These are phyloP conservation scores for Erodium texanum DNA, from an alignment of 441 rosid genomes.

Conservation along the genomic window DNA sequence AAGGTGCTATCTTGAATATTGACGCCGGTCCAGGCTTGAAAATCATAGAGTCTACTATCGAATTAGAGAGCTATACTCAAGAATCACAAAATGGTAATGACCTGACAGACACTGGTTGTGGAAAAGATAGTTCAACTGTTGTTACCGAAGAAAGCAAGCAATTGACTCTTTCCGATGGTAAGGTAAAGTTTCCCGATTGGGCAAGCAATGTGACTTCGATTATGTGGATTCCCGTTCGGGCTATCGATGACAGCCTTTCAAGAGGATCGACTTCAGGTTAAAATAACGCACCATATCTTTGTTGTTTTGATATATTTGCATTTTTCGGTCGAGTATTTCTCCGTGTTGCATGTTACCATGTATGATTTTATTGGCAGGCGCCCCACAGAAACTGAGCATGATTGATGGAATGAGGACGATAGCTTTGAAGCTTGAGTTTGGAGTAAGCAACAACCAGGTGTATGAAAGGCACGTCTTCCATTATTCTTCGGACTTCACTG, in stretches of 20 bases:
- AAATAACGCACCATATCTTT: conserved; percentile 14
- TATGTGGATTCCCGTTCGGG: conserved; percentile 82
- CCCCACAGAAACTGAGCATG: conserved; percentile 61
- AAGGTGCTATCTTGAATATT: conserved; percentile 77
- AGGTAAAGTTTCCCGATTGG: conserved; percentile 81
- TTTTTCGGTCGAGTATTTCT: conserved; percentile 5
- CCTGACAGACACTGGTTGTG: conserved; percentile 22
- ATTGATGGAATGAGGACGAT: conserved; percentile 97
- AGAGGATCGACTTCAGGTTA: conserved; percentile 91
- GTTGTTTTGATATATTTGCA: conserved; percentile 12
- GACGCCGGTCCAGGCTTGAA: conserved; percentile 94
- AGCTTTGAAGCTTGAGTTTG: conserved; percentile 92
- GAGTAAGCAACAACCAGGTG: conserved; percentile 75
- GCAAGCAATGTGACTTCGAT: conserved; percentile 66
- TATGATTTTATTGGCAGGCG: conserved; percentile 34
- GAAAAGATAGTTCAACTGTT: conserved; percentile 25
- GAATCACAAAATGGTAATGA: conserved; percentile 24
- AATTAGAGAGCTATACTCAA: conserved; percentile 58
- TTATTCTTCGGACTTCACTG: conserved; percentile 7
- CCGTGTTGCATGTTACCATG: conserved; percentile 18
- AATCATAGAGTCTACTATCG: conserved; percentile 71
- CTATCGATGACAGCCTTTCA: conserved; percentile 62
- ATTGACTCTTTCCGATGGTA: conserved; percentile 53
- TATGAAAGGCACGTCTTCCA: conserved; percentile 58
- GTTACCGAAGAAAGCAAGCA: conserved; percentile 42